Conservation (phyloP, 1,284 basidiomycete genomes). For the Tilletia setariae region DNA sequence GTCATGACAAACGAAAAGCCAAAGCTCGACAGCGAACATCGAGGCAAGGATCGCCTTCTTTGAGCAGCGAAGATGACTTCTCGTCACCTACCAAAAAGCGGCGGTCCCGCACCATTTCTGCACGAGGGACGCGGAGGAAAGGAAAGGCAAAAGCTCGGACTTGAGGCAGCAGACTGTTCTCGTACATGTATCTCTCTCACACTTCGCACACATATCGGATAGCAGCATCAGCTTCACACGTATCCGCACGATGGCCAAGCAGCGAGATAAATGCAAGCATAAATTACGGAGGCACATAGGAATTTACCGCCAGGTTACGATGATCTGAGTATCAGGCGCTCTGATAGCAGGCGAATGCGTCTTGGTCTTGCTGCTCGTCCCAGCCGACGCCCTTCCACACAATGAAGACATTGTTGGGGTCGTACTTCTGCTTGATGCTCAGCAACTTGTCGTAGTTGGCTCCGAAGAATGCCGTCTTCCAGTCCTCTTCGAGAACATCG, state of each 20-base stretch:
- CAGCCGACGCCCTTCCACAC: conserved; percentile 26
- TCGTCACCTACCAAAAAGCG: no score
- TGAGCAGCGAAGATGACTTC: no score
- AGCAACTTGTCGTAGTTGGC: conserved; percentile 19
- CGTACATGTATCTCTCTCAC: no score
- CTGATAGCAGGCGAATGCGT: conserved; percentile 18
- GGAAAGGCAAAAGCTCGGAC: no score
- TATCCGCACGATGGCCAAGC: not conserved
- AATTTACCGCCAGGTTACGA: no score
- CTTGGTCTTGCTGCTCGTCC: conserved; percentile 20
- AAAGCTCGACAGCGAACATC: no score
- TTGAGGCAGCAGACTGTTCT: no score
- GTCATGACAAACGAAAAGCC: not conserved
- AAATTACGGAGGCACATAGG: not conserved
- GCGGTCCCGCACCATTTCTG: no score
- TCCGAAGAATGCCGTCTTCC: conserved; percentile 25
- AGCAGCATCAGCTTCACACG: not conserved
- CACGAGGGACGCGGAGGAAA: no score
- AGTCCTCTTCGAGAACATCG: conserved; percentile 18
- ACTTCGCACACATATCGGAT: no score
- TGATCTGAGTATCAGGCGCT: not conserved
- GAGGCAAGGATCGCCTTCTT: no score
- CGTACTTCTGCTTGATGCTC: conserved; percentile 24
- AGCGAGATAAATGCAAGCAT: not conserved
- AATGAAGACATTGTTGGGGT: conserved; percentile 23